phyloP scores from a whole-genome alignment of 768 basidiomycete genomes.

The Auricularia sp. region DNA sequence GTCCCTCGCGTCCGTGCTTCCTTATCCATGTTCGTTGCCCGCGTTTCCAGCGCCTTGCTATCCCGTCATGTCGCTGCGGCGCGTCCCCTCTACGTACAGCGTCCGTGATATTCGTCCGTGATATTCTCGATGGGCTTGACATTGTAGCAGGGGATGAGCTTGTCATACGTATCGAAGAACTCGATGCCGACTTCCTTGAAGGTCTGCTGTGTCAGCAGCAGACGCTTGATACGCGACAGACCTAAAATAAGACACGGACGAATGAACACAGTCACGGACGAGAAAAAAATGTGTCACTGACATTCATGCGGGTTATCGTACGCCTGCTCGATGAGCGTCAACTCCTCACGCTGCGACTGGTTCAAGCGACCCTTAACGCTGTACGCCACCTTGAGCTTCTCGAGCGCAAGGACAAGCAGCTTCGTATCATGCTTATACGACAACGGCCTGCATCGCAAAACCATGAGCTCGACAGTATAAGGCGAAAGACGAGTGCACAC shows the following conservation, averaged over 20 bases:
- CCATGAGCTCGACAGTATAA: background rate
- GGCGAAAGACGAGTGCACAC: slow-evolving; percentile 17
- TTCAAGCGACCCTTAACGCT: slow-evolving; percentile 95
- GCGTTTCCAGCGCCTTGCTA: too few species aligned
- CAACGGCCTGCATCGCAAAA: slow-evolving; percentile 52
- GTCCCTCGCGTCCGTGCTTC: too few species aligned
- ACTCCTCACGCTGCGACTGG: slow-evolving; percentile 94
- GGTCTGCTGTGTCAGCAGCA: slow-evolving; percentile 91
- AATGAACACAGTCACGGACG: slow-evolving; percentile 1
- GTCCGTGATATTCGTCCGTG: too few species aligned
- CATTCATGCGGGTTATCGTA: slow-evolving; percentile 99
- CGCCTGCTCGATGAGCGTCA: slow-evolving; percentile 96
- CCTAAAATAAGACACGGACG: slow-evolving; percentile 26
- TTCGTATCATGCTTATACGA: slow-evolving; percentile 99
- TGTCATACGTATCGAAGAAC: slow-evolving; percentile 96
- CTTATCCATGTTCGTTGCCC: too few species aligned
- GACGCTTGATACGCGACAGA: slow-evolving; percentile 93
- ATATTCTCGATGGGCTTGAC: slow-evolving; percentile 99
- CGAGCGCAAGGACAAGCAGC: slow-evolving; percentile 87
- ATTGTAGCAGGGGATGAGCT: slow-evolving; percentile 96
- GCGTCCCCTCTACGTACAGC: too few species aligned
- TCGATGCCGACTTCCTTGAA: slow-evolving; percentile 98
- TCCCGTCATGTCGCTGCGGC: too few species aligned
- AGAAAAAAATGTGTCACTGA: slow-evolving; percentile 21
- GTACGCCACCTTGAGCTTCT: slow-evolving; percentile 98